Conservation (phyloP, 805 yeast genomes). For the Lipomyces japonicus region DNA sequence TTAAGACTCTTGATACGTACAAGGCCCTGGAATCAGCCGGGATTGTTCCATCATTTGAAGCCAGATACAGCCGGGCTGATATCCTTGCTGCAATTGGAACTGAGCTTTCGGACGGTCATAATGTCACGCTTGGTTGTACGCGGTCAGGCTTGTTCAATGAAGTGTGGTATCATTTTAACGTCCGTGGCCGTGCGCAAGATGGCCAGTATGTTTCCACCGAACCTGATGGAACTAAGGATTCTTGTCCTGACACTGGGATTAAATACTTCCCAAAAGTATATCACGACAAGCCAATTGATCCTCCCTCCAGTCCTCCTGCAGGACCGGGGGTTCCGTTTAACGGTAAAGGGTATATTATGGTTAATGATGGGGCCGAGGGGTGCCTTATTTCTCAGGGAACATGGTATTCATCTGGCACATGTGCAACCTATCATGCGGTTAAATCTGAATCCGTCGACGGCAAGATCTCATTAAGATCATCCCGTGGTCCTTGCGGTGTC, state of each 20-base stretch:
- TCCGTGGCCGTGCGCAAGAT: slow-evolving; percentile 65
- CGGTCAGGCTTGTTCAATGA: slow-evolving; percentile 51
- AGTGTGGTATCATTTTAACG: slow-evolving; percentile 76
- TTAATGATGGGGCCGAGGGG: slow-evolving; percentile 52
- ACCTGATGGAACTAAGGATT: slow-evolving; percentile 42
- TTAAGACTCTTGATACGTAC: slow-evolving; percentile 60
- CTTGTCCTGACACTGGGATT: slow-evolving; percentile 70
- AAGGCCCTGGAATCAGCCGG: slow-evolving; percentile 64
- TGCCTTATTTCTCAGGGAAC: slow-evolving; percentile 82
- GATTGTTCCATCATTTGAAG: slow-evolving; percentile 58
- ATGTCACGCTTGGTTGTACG: slow-evolving; percentile 59
- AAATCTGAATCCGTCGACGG: slow-evolving; percentile 37
- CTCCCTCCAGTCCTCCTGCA: slow-evolving; percentile 33
- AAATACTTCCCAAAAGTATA: slow-evolving; percentile 66
- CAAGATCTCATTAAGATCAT: slow-evolving; percentile 12
- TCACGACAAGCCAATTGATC: slow-evolving; percentile 29
- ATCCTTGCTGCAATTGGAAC: slow-evolving; percentile 33
- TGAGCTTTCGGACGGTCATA: slow-evolving; percentile 45
- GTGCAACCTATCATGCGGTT: slow-evolving; percentile 67
- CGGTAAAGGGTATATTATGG: slow-evolving; percentile 48
- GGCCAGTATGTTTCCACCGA: slow-evolving; percentile 67
- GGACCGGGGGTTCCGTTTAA: slow-evolving; percentile 32
- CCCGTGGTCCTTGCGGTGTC: slow-evolving; percentile 24
- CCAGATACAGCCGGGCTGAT: slow-evolving; percentile 53
- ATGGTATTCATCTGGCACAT: slow-evolving; percentile 77